Evolutionary conservation across 306 rosid species (phyloP).

Genomic region (Boehmeria nivea): DNA sequence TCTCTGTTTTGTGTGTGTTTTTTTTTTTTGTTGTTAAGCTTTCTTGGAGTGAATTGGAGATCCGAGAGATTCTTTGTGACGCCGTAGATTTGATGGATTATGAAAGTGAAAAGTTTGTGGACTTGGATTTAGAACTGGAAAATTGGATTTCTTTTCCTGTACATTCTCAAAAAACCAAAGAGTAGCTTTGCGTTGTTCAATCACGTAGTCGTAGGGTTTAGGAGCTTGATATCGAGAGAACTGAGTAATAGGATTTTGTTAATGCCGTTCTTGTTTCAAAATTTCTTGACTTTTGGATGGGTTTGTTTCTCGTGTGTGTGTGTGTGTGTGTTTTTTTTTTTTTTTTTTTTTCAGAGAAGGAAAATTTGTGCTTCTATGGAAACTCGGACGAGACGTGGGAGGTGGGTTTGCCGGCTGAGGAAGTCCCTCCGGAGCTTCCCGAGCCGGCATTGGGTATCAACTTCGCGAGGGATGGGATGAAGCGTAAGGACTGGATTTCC

Average conservation of each 20-base stretch:
- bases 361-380: conserved; percentile 50
- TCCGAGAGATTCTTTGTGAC: neutral
- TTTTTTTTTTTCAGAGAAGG: conserved; percentile 34
- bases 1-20: neutral
- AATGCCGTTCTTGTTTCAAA: too few relatives aligned
- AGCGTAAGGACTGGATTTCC: conserved; percentile 53
- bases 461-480: conserved; percentile 61
- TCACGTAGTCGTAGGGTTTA: too few relatives aligned
- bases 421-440: conserved; percentile 57
- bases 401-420: conserved; percentile 49
- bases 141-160: too few relatives aligned
- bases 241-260: too few relatives aligned
- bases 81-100: neutral
- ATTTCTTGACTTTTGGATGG: too few relatives aligned
- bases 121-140: neutral
- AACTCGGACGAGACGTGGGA: conserved; percentile 53
- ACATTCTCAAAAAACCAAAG: too few relatives aligned
- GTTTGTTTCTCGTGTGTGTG: neutral
- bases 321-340: neutral
- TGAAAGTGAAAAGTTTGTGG: neutral
- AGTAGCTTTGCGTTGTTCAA: too few relatives aligned
- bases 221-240: neutral
- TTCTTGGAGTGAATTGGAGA: neutral
- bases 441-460: conserved; percentile 60
- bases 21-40: neutral